Percentiles rank a stretch among this genome's conserved stretches.
Conservation (phyloP, 345 rosid species). For the Linum lewisii region DNA sequence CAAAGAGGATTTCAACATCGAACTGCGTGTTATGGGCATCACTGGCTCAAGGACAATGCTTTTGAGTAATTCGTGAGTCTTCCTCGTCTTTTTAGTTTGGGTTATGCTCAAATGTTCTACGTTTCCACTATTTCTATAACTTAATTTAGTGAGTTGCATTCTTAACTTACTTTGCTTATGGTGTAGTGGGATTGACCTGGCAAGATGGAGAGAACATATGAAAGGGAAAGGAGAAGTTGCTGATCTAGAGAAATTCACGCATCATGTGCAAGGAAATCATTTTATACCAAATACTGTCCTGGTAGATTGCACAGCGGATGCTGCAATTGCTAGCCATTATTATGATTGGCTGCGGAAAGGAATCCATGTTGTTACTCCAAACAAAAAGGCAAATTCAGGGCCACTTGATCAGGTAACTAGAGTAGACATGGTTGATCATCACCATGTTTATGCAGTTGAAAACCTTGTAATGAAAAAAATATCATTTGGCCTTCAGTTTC, state of each 20-base stretch:
- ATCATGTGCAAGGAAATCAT: conserved; percentile 79
- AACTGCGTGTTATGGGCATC: conserved; percentile 94
- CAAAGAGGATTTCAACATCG: conserved; percentile 96
- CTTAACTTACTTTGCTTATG: conserved; percentile 11
- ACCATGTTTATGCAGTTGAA: neutral
- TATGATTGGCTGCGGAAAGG: conserved; percentile 85
- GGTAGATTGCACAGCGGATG: conserved; percentile 98
- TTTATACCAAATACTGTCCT: conserved; percentile 89
- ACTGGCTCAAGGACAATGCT: conserved; percentile 73
- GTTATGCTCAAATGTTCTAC: too few species aligned
- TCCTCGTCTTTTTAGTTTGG: too few species aligned
- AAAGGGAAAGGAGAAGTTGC: conserved; percentile 64
- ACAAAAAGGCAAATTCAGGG: conserved; percentile 96
- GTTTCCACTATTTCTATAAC: neutral
- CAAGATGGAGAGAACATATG: conserved; percentile 72
- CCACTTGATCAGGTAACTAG: conserved; percentile 81
- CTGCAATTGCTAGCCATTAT: conserved; percentile 64
- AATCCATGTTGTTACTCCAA: conserved; percentile 92
- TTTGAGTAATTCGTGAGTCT: conserved; percentile 73
- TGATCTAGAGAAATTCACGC: conserved; percentile 65
- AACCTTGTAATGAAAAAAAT: too few species aligned
- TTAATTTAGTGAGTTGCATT: neutral
- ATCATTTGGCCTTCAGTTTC: too few species aligned
- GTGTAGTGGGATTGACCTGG: conserved; percentile 70
- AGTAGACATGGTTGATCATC: neutral